Evolutionary conservation across 2,329 filamentous ascomycete species (phyloP).

Genomic region (Huntiella savannae): DNA sequence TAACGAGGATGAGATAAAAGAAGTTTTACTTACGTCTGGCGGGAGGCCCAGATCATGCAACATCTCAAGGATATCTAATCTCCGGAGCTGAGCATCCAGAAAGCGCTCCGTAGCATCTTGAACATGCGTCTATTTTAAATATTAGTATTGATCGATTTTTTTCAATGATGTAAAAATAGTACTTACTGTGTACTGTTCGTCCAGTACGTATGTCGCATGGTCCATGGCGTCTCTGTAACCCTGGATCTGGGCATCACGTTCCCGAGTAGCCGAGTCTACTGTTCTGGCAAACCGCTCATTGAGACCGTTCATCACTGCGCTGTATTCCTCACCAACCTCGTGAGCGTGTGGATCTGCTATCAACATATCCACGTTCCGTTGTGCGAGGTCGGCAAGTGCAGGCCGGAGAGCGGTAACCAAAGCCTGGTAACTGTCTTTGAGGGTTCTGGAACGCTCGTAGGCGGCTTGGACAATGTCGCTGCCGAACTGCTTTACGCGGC

Average conservation of each 20-base stretch:
- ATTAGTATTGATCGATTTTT: constrained; percentile 3
- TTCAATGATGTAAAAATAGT: background rate
- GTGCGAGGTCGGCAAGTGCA: constrained; percentile 44
- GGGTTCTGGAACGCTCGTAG: constrained; percentile 44
- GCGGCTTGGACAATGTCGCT: constrained; percentile 35
- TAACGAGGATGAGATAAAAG: background rate
- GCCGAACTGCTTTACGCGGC: constrained; percentile 36
- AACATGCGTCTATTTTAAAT: constrained; percentile 18
- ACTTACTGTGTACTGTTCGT: constrained; percentile 14
- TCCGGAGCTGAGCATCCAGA: constrained; percentile 26
- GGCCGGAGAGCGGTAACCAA: constrained; percentile 45
- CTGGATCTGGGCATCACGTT: constrained; percentile 12
- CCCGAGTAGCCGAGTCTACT: constrained; percentile 12
- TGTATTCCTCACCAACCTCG: constrained; percentile 34
- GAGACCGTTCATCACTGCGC: constrained; percentile 31
- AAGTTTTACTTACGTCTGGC: constrained; percentile 26
- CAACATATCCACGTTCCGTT: constrained; percentile 37
- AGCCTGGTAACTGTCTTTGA: constrained; percentile 45
- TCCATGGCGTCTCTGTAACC: constrained; percentile 6
- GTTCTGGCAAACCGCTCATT: constrained; percentile 22
- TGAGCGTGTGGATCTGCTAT: constrained; percentile 33
- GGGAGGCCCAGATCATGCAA: constrained; percentile 26
- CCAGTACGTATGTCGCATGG: constrained; percentile 9
- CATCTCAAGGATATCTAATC: constrained; percentile 26
- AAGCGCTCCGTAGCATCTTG: constrained; percentile 23